Base-by-base conservation (phyloP, 148 eudicot species). In the Arbutus unedo region DNA sequence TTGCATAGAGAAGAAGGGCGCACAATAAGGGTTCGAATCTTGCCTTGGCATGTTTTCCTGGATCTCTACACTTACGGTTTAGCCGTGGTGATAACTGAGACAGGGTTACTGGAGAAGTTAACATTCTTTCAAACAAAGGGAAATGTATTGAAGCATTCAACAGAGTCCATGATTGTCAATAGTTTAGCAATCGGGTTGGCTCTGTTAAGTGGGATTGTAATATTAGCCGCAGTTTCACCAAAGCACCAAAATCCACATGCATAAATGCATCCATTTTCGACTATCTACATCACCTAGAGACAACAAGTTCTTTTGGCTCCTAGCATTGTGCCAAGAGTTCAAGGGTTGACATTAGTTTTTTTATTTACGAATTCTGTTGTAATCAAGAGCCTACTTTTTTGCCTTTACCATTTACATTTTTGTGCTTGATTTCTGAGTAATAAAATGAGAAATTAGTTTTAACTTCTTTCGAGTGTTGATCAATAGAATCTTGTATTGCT, bases 41-140 rank as follows among this genome's bases (percentile, higher is more conserved):
- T 92, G 67, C 98, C 97, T 6, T 93, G 98, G 98, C 98, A 95
- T 66, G 87, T 95, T 78, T 95, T 95, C 83, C 83, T 95, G 18
- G 98, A 97, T 72, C 91, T 95, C n/a, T 95, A 93, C 85, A 91
- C 97, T 1, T 95, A 93, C 57, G 92, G 93, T 9, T 78, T 95
- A 74, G 93, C 98, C 0, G 91, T 95, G 31, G 91, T 84, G 45
- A 93, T 97, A 0, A 95, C 98, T 16, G 97, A 95, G 82, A 95
- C 97, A 16, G 98, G 98, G 77, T 91, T 95, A 8, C 86, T 95
- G 9, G 97, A 95, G 88, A 95, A 95, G 82, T 78, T 95, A 60
- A 95, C 96, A 23, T 90, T 93, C 80, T 71, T 92, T 80, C 95
- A 95, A 81, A 75, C 92, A 50, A 86, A 78, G 7, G 84, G 90